Percentiles rank a stretch among this genome's conserved stretches.
Conservation (phyloP, 2,329 filamentous ascomycete genomes). For the Apiospora pterosperma region DNA sequence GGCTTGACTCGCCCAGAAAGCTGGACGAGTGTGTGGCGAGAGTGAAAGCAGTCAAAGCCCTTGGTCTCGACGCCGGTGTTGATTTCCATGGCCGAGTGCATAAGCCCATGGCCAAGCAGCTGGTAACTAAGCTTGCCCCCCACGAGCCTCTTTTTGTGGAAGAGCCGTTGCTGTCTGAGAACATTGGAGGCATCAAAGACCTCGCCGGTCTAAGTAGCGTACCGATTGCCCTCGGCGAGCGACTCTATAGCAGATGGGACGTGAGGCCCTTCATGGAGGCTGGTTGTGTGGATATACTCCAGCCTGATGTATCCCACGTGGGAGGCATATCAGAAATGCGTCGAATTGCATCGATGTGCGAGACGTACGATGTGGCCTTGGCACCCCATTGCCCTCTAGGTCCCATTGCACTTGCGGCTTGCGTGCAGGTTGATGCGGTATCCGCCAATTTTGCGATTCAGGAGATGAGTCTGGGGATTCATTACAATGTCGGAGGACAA, state of each 20-base stretch:
- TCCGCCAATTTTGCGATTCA: conserved; percentile 68
- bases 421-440: conserved; percentile 61
- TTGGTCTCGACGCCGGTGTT: conserved; percentile 70
- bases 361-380: conserved; percentile 70
- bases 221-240: conserved; percentile 70
- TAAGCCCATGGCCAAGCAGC: conserved; percentile 77
- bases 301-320: conserved; percentile 69
- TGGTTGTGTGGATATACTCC: conserved; percentile 65
- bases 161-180: conserved; percentile 69
- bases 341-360: conserved; percentile 67
- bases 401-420: conserved; percentile 69
- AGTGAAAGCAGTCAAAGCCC: conserved; percentile 62
- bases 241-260: conserved; percentile 71
- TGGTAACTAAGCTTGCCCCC: conserved; percentile 64
- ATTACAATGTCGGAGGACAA: conserved; percentile 67
- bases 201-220: conserved; percentile 48
- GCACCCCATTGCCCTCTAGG: conserved; percentile 74
- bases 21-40: conserved; percentile 64
- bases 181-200: conserved; percentile 61
- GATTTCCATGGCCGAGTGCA: conserved; percentile 78
- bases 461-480: conserved; percentile 77
- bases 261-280: conserved; percentile 69
- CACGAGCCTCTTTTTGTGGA: conserved; percentile 73
- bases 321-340: conserved; percentile 71
- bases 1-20: conserved; percentile 68